Evolutionary conservation across 768 basidiomycete species (phyloP).

Genomic region (Clavaria fumosa): DNA sequence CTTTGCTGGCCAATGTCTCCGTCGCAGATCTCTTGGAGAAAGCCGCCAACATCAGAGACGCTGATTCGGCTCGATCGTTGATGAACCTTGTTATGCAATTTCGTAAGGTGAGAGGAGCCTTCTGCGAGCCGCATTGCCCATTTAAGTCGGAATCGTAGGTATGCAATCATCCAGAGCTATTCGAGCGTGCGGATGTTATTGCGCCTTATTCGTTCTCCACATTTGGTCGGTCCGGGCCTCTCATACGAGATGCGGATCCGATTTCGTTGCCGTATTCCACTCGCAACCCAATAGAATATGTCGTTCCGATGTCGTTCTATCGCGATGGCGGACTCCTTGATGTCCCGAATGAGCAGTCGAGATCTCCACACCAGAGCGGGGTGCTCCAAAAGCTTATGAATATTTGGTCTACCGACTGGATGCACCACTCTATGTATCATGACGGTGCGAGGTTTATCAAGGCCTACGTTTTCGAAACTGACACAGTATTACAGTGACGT

Average conservation of each 20-base stretch:
- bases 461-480: neutral
- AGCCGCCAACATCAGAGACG: conserved; percentile 82
- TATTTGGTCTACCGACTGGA: conserved; percentile 82
- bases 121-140: neutral
- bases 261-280: conserved; percentile 75
- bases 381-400: conserved; percentile 58
- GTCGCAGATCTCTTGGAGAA: conserved; percentile 88
- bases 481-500: conserved; percentile 18
- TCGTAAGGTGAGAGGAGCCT: conserved; percentile 52
- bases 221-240: conserved; percentile 66
- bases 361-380: conserved; percentile 32
- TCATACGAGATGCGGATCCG: conserved; percentile 81
- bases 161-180: conserved; percentile 96
- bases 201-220: conserved; percentile 83
- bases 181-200: conserved; percentile 90
- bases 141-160: conserved; percentile 34
- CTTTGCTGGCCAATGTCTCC: conserved; percentile 83
- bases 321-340: conserved; percentile 59
- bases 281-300: conserved; percentile 69
- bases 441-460: conserved; percentile 33
- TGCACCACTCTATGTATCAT: conserved; percentile 53
- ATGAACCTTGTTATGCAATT: conserved; percentile 99
- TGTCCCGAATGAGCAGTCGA: conserved; percentile 42
- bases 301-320: conserved; percentile 62
- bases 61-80: conserved; percentile 79